Conservation (phyloP, 768 basidiomycete species). For the Auricularia sp. region DNA sequence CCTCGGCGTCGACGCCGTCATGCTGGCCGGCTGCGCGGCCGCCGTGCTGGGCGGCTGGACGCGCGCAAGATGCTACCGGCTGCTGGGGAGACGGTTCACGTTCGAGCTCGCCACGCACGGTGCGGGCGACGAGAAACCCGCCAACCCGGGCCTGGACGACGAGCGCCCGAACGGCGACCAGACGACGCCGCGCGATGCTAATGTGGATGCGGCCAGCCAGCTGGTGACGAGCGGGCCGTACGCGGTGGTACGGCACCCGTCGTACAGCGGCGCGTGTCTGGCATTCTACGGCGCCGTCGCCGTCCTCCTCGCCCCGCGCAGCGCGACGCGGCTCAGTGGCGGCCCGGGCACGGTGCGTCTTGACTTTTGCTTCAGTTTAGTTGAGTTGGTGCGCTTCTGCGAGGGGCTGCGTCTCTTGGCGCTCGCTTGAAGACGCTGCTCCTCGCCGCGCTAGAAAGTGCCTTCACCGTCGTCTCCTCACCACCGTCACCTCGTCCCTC, state of each 20-base stretch:
- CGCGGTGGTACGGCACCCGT: constrained; percentile 38
- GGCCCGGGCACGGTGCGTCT: not conserved
- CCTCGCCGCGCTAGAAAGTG: too few relatives aligned
- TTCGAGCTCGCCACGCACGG: not conserved
- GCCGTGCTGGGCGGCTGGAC: not conserved
- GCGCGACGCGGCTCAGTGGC: not conserved
- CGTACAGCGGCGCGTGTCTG: constrained; percentile 17
- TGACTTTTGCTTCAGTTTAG: too few relatives aligned
- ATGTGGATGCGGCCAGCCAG: constrained; percentile 15
- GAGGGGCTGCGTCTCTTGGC: too few relatives aligned
- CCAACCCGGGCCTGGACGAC: too few relatives aligned
- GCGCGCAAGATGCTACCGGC: not conserved
- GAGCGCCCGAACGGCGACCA: too few relatives aligned
- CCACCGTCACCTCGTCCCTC: too few relatives aligned
- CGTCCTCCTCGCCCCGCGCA: not conserved
- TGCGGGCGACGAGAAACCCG: not conserved
- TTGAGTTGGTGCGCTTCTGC: too few relatives aligned
- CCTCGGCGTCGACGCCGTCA: not conserved
- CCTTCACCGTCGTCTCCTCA: too few relatives aligned
- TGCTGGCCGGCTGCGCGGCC: not conserved
- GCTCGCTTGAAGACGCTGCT: too few relatives aligned
- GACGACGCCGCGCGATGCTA: too few relatives aligned
- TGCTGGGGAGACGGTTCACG: not conserved
- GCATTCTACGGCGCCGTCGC: not conserved
- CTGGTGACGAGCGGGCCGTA: constrained; percentile 28